Conservation (phyloP, 148 eudicot genomes). For the Heliamphora exappendiculata region DNA sequence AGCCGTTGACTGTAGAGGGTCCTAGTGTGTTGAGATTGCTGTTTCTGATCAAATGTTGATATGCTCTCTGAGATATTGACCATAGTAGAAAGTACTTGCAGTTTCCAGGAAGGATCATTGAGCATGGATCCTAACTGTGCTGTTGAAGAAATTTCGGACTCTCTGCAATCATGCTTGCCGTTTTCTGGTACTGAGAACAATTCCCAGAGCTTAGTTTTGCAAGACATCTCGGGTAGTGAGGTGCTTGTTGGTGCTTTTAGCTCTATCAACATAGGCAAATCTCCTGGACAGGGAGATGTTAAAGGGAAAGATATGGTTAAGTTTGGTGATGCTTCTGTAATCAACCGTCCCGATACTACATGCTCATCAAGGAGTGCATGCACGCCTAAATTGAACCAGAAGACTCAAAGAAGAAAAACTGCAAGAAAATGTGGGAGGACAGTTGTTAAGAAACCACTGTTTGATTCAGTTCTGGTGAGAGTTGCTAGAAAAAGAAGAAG, state of each 20-base stretch:
- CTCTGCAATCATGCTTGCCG: slow-evolving; percentile 25
- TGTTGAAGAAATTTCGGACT: slow-evolving; percentile 22
- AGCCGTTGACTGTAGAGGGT: not conserved
- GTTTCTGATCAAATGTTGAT: not conserved
- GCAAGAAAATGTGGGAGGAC: slow-evolving; percentile 14
- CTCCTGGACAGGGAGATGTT: slow-evolving; percentile 14
- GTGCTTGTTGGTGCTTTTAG: slow-evolving; percentile 24
- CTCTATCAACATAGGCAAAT: slow-evolving; percentile 20
- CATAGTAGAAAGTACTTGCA: slow-evolving; percentile 11
- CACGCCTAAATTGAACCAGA: slow-evolving; percentile 16
- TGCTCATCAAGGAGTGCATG: slow-evolving; percentile 21
- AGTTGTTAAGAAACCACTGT: slow-evolving; percentile 3
- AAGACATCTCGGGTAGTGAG: slow-evolving; percentile 22
- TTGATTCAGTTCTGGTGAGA: slow-evolving; percentile 25
- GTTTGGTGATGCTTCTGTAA: slow-evolving; percentile 18
- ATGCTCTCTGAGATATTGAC: slow-evolving; percentile 14
- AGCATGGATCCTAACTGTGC: slow-evolving; percentile 16
- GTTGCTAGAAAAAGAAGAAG: slow-evolving; percentile 75
- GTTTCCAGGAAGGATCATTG: slow-evolving; percentile 15
- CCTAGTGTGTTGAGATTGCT: not conserved
- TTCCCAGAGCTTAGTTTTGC: slow-evolving; percentile 16
- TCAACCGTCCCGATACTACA: slow-evolving; percentile 16
- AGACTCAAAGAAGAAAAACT: slow-evolving; percentile 4
- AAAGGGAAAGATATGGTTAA: slow-evolving; percentile 24
- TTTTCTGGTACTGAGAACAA: slow-evolving; percentile 19